Conservation (phyloP, 2,329 filamentous ascomycete species). For the Helminthosporium solani region DNA sequence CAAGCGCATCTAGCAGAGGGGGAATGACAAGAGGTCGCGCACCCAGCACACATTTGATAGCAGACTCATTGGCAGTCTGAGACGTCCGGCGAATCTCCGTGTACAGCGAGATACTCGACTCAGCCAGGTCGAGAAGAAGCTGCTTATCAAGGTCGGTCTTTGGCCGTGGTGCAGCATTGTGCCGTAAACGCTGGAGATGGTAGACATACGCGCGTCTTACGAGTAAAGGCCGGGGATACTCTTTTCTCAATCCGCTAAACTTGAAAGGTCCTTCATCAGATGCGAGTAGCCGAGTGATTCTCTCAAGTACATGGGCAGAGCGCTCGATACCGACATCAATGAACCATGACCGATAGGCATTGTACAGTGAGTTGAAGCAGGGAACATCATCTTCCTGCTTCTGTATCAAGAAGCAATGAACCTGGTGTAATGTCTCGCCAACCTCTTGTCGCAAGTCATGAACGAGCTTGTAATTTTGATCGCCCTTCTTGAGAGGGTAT, state of each 20-base stretch:
- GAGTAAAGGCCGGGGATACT: slow-evolving; percentile 88
- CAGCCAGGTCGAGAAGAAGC: slow-evolving; percentile 80
- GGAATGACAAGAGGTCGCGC: slow-evolving; percentile 87
- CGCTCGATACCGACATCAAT: slow-evolving; percentile 96
- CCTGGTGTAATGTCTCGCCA: slow-evolving; percentile 76
- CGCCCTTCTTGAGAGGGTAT: slow-evolving; percentile 69
- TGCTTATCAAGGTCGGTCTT: slow-evolving; percentile 88
- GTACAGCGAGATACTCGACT: slow-evolving; percentile 87
- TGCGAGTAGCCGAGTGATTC: slow-evolving; percentile 79
- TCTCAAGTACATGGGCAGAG: slow-evolving; percentile 88
- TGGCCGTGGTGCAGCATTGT: slow-evolving; percentile 84
- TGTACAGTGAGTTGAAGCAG: slow-evolving; percentile 91
- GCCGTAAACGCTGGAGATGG: slow-evolving; percentile 87
- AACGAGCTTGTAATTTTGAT: slow-evolving; percentile 66
- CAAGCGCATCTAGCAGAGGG: slow-evolving; percentile 75
- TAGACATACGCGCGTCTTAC: slow-evolving; percentile 93
- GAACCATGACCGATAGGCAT: slow-evolving; percentile 93
- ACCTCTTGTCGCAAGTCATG: slow-evolving; percentile 79
- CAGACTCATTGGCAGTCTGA: slow-evolving; percentile 88
- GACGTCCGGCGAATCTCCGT: slow-evolving; percentile 94
- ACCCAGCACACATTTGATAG: slow-evolving; percentile 86
- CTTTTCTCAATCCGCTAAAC: slow-evolving; percentile 86
- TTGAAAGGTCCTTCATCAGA: slow-evolving; percentile 92
- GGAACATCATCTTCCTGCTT: slow-evolving; percentile 94
- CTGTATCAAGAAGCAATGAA: slow-evolving; percentile 78